Evolutionary conservation across 2,329 filamentous ascomycete species (phyloP).

Genomic region (Metarhizium robertsii): DNA sequence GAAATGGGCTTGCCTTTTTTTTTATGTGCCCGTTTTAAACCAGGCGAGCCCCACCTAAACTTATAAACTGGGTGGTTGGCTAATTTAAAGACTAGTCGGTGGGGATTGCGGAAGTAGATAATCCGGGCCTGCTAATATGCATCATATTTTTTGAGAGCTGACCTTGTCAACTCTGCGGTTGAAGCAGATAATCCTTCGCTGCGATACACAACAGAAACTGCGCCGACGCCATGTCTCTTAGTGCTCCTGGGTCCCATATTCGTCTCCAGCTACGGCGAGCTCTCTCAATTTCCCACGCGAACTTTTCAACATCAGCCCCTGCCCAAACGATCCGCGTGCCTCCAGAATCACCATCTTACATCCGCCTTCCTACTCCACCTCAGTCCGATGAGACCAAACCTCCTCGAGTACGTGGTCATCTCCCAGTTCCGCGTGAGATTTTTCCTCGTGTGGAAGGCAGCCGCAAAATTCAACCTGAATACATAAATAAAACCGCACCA

Average conservation of each 20-base stretch:
- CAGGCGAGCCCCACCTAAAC: not conserved
- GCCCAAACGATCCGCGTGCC: slow-evolving; percentile 49
- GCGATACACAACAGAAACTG: not conserved
- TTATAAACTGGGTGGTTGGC: not conserved
- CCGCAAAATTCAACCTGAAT: slow-evolving; percentile 52
- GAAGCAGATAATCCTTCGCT: too few relatives aligned
- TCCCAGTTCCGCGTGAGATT: slow-evolving; percentile 75
- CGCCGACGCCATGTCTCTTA: slow-evolving; percentile 17
- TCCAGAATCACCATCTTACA: slow-evolving; percentile 81
- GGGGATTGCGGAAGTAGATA: not conserved
- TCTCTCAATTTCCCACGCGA: slow-evolving; percentile 14
- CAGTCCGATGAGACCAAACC: slow-evolving; percentile 51
- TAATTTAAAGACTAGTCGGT: not conserved
- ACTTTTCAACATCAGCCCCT: slow-evolving; percentile 24
- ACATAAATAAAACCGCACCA: slow-evolving; percentile 51
- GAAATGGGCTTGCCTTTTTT: not conserved
- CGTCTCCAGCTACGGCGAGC: slow-evolving; percentile 18
- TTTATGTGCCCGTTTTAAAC: slow-evolving; percentile 1
- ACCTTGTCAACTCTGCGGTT: not conserved
- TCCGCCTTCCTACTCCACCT: slow-evolving; percentile 69
- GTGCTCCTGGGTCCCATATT: slow-evolving; percentile 14
- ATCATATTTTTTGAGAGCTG: not conserved
- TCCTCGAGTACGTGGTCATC: slow-evolving; percentile 57
- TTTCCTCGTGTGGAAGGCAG: slow-evolving; percentile 52
- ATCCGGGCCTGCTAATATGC: not conserved